Conservation (phyloP, 169 alveolate species). For the Plasmodium gallinaceum region DNA sequence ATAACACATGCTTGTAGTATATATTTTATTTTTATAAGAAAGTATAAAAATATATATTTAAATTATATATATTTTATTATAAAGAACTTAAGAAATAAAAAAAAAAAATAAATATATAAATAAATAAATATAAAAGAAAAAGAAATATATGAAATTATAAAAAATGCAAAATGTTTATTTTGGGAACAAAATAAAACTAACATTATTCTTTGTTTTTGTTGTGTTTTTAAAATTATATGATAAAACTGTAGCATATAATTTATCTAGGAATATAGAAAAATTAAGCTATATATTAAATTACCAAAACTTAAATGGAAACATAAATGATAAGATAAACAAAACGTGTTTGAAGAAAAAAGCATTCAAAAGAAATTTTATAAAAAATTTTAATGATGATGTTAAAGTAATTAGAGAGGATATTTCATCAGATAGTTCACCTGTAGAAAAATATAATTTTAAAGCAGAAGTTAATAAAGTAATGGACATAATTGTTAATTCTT, state of each 20-base stretch:
- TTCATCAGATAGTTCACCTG: constrained; percentile 80
- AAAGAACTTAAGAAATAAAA: not conserved
- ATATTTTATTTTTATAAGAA: not conserved
- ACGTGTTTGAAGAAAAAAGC: constrained; percentile 38
- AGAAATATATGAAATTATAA: constrained; percentile 22
- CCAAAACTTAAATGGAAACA: constrained; percentile 19
- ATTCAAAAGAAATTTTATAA: constrained; percentile 9
- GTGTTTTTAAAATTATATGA: constrained; percentile 43
- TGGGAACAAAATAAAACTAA: constrained; percentile 42
- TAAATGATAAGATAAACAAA: constrained; percentile 58
- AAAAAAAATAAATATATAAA: too few species aligned
- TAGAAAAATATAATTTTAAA: constrained; percentile 93
- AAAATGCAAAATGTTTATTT: constrained; percentile 71
- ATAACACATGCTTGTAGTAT: not conserved
- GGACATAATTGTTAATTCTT: constrained; percentile 99
- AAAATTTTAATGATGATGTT: constrained; percentile 36
- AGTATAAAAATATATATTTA: not conserved
- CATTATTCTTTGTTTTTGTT: constrained; percentile 30
- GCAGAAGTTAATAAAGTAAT: constrained; percentile 98
- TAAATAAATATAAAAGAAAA: too few species aligned
- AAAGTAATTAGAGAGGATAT: constrained; percentile 40
- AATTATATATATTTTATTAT: too few species aligned
- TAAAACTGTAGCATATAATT: constrained; percentile 28
- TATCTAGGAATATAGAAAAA: constrained; percentile 30
- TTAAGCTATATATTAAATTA: constrained; percentile 64